Conservation (phyloP, 768 basidiomycete species). For the Suillus ampliporus region DNA sequence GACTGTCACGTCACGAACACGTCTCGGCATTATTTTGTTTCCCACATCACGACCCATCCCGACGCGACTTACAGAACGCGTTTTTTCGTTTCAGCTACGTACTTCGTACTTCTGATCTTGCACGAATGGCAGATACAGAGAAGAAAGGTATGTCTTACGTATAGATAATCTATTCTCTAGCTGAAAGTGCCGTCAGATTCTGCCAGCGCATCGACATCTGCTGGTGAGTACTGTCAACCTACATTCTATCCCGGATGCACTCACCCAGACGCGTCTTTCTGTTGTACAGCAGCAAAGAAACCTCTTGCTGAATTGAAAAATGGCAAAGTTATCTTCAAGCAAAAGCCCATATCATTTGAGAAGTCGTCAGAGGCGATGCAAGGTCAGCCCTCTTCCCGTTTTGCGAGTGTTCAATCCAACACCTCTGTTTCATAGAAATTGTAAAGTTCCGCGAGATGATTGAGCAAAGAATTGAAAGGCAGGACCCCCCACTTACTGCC, state of each 20-base stretch:
- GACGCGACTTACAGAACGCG: constrained; percentile 30
- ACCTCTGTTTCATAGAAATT: constrained; percentile 48
- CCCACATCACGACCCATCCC: constrained; percentile 30
- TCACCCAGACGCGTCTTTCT: constrained; percentile 32
- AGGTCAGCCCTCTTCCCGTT: constrained; percentile 50
- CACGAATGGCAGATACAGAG: constrained; percentile 26
- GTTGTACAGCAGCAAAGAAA: constrained; percentile 44
- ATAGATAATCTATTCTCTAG: constrained; percentile 10
- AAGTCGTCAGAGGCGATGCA: constrained; percentile 83
- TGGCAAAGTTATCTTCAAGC: constrained; percentile 76
- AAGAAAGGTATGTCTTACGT: constrained; percentile 20
- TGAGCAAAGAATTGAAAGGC: constrained; percentile 53
- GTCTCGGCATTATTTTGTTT: constrained; percentile 33
- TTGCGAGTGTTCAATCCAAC: not conserved
- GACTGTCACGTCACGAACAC: constrained; percentile 43
- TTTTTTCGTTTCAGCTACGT: constrained; percentile 12
- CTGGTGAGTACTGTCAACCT: constrained; percentile 22
- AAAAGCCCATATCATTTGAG: constrained; percentile 76
- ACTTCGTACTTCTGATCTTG: constrained; percentile 16
- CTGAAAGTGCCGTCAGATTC: constrained; percentile 18
- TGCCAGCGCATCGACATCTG: constrained; percentile 15
- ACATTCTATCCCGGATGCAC: constrained; percentile 8
- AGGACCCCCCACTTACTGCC: constrained; percentile 53
- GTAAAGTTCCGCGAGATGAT: constrained; percentile 80
- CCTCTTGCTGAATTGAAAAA: constrained; percentile 71